Conservation (phyloP, 768 basidiomycete genomes). For the Termitomyces sp. region DNA sequence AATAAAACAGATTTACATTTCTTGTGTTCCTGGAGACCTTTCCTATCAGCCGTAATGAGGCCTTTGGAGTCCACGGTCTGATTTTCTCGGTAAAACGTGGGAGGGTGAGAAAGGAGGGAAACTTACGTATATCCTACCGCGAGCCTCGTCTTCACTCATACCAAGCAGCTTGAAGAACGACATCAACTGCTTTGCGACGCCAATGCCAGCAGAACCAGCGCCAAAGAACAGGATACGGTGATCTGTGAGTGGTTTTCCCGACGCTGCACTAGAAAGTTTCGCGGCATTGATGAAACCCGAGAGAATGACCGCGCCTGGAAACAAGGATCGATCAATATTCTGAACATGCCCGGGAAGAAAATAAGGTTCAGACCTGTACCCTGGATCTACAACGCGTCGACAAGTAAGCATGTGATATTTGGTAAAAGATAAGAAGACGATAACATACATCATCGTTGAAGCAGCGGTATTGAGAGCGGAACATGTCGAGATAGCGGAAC, state of each 20-base stretch:
- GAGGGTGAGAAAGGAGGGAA: neutral
- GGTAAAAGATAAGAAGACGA: conserved; percentile 8
- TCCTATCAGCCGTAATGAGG: conserved; percentile 64
- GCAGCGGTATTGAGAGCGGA: conserved; percentile 50
- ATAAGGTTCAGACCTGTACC: conserved; percentile 43
- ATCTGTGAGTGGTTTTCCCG: conserved; percentile 54
- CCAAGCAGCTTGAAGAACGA: conserved; percentile 78
- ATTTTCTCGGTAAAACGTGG: conserved; percentile 4
- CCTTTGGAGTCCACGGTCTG: conserved; percentile 78
- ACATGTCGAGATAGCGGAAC: conserved; percentile 65
- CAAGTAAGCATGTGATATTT: neutral
- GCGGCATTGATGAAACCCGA: conserved; percentile 75
- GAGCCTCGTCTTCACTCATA: conserved; percentile 61
- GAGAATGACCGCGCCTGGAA: conserved; percentile 61
- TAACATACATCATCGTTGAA: conserved; percentile 70
- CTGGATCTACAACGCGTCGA: conserved; percentile 41
- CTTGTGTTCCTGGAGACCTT: conserved; percentile 70
- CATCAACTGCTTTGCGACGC: conserved; percentile 79
- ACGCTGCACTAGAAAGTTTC: conserved; percentile 47
- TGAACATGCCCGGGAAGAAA: neutral
- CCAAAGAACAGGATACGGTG: conserved; percentile 88
- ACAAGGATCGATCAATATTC: conserved; percentile 7
- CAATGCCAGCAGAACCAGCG: conserved; percentile 87
- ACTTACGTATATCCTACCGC: conserved; percentile 58
- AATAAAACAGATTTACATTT: conserved; percentile 37